phyloP scores from a whole-genome alignment of 225 moss, liverwort and hornwort species.

The Antitrichia curtipendula region DNA sequence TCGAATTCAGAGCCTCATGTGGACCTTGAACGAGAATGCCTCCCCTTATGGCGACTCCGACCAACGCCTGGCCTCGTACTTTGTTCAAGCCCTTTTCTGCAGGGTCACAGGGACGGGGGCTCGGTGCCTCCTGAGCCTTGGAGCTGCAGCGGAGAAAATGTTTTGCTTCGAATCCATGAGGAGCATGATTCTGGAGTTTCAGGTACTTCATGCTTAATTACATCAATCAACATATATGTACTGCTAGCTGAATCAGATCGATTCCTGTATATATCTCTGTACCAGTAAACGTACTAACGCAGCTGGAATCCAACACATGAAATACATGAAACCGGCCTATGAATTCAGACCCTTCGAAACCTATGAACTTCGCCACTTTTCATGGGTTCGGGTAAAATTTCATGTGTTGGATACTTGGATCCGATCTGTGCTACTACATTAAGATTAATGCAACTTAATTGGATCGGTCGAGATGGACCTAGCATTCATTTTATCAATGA shows the following conservation, averaged over 20 bases:
- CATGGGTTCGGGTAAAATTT: not conserved
- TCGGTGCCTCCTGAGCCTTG: constrained; percentile 31
- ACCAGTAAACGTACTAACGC: not conserved
- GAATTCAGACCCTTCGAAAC: not conserved
- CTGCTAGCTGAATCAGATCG: not conserved
- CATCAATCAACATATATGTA: not conserved
- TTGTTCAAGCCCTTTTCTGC: constrained; percentile 59
- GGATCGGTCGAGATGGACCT: not conserved
- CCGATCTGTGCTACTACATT: not conserved
- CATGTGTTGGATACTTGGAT: not conserved
- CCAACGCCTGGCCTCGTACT: constrained; percentile 45
- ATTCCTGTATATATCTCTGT: not conserved
- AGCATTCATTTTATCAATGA: not conserved
- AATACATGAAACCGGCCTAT: not conserved
- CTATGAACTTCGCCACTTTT: not conserved
- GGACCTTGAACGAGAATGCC: constrained; percentile 52
- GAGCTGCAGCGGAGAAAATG: constrained; percentile 39
- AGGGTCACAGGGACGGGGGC: constrained; percentile 38
- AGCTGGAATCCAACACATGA: not conserved
- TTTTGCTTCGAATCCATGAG: constrained; percentile 57
- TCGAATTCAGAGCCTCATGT: constrained; percentile 33
- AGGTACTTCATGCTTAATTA: not conserved
- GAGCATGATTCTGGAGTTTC: constrained; percentile 61
- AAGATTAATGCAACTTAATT: too few relatives aligned
- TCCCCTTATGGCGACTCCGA: constrained; percentile 54